phyloP scores from a whole-genome alignment of 2,329 filamentous ascomycete species.

The Sclerotinia spermophila region DNA sequence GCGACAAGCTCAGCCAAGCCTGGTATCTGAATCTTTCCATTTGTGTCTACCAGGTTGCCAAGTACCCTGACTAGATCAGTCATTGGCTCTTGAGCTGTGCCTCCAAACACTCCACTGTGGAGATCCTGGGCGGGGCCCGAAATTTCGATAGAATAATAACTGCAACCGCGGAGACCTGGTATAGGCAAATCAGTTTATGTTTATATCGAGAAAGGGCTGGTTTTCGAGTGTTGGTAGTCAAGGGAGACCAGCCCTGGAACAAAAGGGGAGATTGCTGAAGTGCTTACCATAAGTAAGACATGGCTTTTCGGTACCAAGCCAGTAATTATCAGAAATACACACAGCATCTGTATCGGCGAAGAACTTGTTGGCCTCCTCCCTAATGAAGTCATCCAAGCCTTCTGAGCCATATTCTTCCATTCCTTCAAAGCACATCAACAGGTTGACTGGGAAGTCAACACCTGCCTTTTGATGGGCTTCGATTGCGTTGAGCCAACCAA shows the following conservation, averaged over 20 bases:
- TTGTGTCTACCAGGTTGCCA: slow-evolving; percentile 76
- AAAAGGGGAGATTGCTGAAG: neutral
- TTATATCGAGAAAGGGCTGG: neutral
- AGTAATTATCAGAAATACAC: slow-evolving; percentile 99
- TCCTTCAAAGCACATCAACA: slow-evolving; percentile 98
- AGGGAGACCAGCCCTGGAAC: neutral
- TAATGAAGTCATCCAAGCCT: slow-evolving; percentile 91
- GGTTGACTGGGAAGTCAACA: slow-evolving; percentile 92
- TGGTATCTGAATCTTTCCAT: slow-evolving; percentile 92
- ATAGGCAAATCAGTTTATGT: neutral
- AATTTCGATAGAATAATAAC: slow-evolving; percentile 92
- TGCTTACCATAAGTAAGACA: slow-evolving; percentile 77
- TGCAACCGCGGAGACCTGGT: slow-evolving; percentile 78
- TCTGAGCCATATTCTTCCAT: slow-evolving; percentile 99
- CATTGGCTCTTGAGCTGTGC: slow-evolving; percentile 97
- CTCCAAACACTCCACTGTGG: slow-evolving; percentile 95
- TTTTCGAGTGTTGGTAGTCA: neutral
- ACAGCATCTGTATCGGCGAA: slow-evolving; percentile 95
- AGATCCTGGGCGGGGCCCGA: slow-evolving; percentile 90
- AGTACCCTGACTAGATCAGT: slow-evolving; percentile 85
- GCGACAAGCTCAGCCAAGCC: slow-evolving; percentile 93
- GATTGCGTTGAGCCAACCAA: slow-evolving; percentile 97
- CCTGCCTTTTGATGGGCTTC: slow-evolving; percentile 95
- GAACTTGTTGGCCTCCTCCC: slow-evolving; percentile 84
- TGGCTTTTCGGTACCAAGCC: slow-evolving; percentile 97